Evolutionary conservation across 805 yeast species (phyloP), one percentile per base, ranked within the genome.

Genomic region (Isabelozyma gotoi): DNA sequence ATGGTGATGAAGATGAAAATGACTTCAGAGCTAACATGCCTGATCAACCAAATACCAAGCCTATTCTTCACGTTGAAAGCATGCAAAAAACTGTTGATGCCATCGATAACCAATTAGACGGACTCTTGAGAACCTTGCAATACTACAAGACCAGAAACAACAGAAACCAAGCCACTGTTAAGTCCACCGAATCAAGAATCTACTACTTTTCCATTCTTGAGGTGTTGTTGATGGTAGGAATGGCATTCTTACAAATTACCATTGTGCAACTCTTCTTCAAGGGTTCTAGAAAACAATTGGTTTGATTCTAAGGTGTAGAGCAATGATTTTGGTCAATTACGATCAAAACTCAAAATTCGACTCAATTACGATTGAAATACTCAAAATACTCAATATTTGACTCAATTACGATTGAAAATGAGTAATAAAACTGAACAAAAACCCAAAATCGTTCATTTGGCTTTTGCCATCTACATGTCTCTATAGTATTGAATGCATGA

Each of bases 101-200:
- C 43, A 82, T 86, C 46, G 89, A 84, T 53, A 53, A 59, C 5
- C 84, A 84, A 55, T 71, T 85, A 57, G 78, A 76, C 51, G 71
- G 73, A 10, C 68, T 86, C 48, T 69, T 76, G 53, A 76, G 76
- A 51, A 71, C 82, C 32, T 69, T 92, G 60, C 87, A 84, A 55
- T 86, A 91, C 67, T 90, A 91, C 74, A 86, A 83, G 67, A 83
- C 95, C 10, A 84, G 99, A 72, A 92, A 88, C 67, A 82, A 82
- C 69, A 80, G 98, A 70, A 92, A 92, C 70, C 94, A 88, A 79
- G 80, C 85, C 40, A 88, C 96, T 35, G 96, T 88, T 49, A 75
- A 76, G 63, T 80, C 88, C 40, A 88, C 96, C 24, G 88, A 84
- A 57, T 71, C 83, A 15, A 81, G 96, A 60, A 77, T 88, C 46